Base-by-base conservation (phyloP, 805 yeast genomes). In the Trichomonascus vanleenenianus region DNA sequence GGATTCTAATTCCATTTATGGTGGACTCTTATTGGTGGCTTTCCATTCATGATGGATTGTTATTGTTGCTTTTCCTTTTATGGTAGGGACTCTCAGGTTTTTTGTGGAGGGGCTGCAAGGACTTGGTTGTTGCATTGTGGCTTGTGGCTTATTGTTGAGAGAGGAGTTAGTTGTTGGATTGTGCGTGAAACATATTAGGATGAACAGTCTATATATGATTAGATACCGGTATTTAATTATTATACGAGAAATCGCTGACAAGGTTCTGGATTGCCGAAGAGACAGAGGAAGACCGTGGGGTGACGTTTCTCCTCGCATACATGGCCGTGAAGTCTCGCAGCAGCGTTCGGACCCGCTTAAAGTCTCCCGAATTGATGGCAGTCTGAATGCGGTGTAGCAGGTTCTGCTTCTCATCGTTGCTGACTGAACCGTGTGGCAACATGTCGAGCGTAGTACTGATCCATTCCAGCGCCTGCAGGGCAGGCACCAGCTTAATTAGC, bases 271-370 rank as follows among this genome's bases (percentile, higher is more conserved):
- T 16, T 4, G 15, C 39, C 15, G 34, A 15, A 4, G 14, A 18
- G 37, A 34, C 38, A 34, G 20, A 31, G 4, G 31, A 11, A 11
- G 70, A 51, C 61, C 74, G 59, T 46, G 75, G 67, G 4, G 70
- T 72, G 18, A 85, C 74, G 55, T 85, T 83, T 60, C 86, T 83
- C 55, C 95, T 71, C 30, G 81, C 67, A 64, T 86, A 88, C 93
- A 96, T 85, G 45, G 73, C 78, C 34, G 85, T 78, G 59, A 89
- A 91, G 59, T 83, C 91, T 56, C 79, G 76, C 44, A 89, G 67
- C 39, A 84, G 73, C 2, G 78, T 69, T 56, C 95, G 75, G 20
- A 86, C 78, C 52, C 85, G 75, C 60, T 91, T 75, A 61, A 72
- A 79, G 62, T 87, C 89, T 56, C 77, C 81, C 19, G 81, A 77